phyloP scores from a whole-genome alignment of 768 basidiomycete genomes.

The Xerocomus spinulosus region DNA sequence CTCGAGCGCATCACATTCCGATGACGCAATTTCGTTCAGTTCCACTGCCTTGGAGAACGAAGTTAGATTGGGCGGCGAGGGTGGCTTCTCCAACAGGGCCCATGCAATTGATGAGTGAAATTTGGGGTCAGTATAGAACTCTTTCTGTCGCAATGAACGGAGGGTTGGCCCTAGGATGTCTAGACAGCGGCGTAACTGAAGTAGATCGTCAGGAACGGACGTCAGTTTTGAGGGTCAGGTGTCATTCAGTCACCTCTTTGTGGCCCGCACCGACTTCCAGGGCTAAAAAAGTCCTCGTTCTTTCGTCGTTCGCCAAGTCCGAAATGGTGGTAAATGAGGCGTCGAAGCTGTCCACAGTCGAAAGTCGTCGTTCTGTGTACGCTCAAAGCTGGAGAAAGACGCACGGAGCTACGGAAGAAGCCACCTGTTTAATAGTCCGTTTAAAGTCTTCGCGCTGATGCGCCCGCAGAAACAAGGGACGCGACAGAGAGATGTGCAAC shows the following conservation, averaged over 20 bases:
- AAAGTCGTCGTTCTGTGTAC: slow-evolving; percentile 4
- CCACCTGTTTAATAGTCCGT: slow-evolving; percentile 50
- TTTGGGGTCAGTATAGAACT: slow-evolving; percentile 74
- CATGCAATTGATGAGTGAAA: slow-evolving; percentile 91
- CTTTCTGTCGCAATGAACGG: slow-evolving; percentile 59
- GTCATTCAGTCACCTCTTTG: slow-evolving; percentile 49
- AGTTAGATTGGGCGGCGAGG: slow-evolving; percentile 2
- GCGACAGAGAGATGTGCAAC: slow-evolving; percentile 82
- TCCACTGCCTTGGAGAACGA: slow-evolving; percentile 1
- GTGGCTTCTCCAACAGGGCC: slow-evolving; percentile 54
- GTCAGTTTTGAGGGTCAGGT: neutral
- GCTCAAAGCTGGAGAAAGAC: slow-evolving; percentile 14
- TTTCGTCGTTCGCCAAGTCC: slow-evolving; percentile 74
- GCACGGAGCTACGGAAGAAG: slow-evolving; percentile 45
- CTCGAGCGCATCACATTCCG: slow-evolving; percentile 1
- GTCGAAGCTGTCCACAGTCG: slow-evolving; percentile 48
- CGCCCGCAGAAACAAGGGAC: slow-evolving; percentile 73
- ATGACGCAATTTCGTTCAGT: slow-evolving; percentile 1
- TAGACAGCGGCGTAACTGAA: slow-evolving; percentile 55
- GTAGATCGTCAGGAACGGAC: slow-evolving; percentile 15
- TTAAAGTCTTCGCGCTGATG: slow-evolving; percentile 77
- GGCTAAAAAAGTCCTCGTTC: slow-evolving; percentile 73
- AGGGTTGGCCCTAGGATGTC: slow-evolving; percentile 57
- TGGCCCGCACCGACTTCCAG: slow-evolving; percentile 84
- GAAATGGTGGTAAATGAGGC: slow-evolving; percentile 71